Percentiles rank a stretch among this genome's conserved stretches.
Conservation (phyloP, 208 protist species). For the Naegleria lovaniensis region DNA sequence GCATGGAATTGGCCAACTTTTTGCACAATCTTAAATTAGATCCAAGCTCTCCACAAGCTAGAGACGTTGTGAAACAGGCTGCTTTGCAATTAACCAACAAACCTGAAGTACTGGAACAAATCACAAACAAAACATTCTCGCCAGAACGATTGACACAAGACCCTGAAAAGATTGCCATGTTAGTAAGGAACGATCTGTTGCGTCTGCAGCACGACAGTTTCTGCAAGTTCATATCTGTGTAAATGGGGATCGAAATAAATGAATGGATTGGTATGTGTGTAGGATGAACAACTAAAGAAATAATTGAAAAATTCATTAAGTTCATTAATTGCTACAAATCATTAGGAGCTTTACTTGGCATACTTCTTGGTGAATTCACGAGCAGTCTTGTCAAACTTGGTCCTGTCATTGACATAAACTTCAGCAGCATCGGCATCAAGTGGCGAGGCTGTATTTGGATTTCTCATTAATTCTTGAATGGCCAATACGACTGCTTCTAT, state of each 20-base stretch:
- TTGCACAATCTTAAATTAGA: not conserved
- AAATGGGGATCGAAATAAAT: not conserved
- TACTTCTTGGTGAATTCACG: conserved; percentile 2
- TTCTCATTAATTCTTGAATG: not conserved
- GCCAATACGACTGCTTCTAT: not conserved
- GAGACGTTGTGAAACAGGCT: not conserved
- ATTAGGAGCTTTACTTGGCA: conserved; percentile 12
- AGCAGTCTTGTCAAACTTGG: conserved; percentile 2
- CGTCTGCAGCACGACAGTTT: not conserved
- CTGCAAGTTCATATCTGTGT: not conserved
- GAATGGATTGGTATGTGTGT: no score
- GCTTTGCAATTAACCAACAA: not conserved
- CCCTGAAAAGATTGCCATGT: not conserved
- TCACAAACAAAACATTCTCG: not conserved
- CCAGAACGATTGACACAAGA: not conserved
- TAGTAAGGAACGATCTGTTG: not conserved
- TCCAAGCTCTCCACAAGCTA: not conserved
- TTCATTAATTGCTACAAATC: no score
- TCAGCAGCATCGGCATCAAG: not conserved
- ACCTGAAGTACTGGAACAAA: not conserved
- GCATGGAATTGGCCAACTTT: not conserved
- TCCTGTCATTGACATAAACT: not conserved
- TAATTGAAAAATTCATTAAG: no score
- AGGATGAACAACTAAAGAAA: no score
- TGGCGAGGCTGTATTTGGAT: not conserved